phyloP scores from a whole-genome alignment of 2,329 filamentous ascomycete species.

The Xylaria sp. region DNA sequence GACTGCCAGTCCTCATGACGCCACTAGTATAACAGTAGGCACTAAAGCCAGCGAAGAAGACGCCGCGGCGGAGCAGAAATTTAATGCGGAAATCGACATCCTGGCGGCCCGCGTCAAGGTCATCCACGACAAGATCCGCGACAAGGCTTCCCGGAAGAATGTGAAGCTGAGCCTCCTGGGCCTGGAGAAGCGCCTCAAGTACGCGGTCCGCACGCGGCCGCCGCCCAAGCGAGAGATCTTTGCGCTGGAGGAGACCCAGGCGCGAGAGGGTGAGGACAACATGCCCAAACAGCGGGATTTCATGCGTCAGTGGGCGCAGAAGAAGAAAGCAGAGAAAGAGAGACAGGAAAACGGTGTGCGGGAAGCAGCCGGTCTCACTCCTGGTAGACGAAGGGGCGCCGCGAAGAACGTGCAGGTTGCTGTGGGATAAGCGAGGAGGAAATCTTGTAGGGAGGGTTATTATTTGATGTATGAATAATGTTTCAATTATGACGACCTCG shows the following conservation, averaged over 20 bases:
- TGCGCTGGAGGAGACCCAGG: slow-evolving; percentile 44
- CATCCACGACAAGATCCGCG: slow-evolving; percentile 73
- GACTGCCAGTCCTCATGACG: slow-evolving; percentile 50
- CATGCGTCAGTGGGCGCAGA: slow-evolving; percentile 58
- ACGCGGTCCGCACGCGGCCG: slow-evolving; percentile 74
- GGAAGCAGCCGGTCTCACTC: slow-evolving; percentile 4
- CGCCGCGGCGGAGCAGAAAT: slow-evolving; percentile 55
- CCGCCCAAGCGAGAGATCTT: slow-evolving; percentile 66
- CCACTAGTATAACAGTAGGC: slow-evolving; percentile 50
- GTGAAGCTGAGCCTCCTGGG: slow-evolving; percentile 81
- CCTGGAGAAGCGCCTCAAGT: slow-evolving; percentile 77
- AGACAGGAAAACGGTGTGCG: background rate
- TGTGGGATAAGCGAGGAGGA: slow-evolving; percentile 14
- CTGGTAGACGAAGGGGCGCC: background rate
- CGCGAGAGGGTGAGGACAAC: slow-evolving; percentile 49
- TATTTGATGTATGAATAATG: slow-evolving; percentile 14
- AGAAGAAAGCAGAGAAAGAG: slow-evolving; percentile 27
- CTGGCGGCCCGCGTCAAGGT: slow-evolving; percentile 70
- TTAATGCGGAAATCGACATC: slow-evolving; percentile 77
- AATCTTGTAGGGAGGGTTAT: background rate
- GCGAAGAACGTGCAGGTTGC: slow-evolving; percentile 16
- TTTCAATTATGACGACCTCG: slow-evolving; percentile 35
- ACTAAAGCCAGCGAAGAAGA: background rate
- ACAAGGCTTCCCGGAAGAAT: slow-evolving; percentile 81
- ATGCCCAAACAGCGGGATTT: slow-evolving; percentile 60